Base-by-base conservation (phyloP, 2,329 filamentous ascomycete genomes). In the Capronia americana region DNA sequence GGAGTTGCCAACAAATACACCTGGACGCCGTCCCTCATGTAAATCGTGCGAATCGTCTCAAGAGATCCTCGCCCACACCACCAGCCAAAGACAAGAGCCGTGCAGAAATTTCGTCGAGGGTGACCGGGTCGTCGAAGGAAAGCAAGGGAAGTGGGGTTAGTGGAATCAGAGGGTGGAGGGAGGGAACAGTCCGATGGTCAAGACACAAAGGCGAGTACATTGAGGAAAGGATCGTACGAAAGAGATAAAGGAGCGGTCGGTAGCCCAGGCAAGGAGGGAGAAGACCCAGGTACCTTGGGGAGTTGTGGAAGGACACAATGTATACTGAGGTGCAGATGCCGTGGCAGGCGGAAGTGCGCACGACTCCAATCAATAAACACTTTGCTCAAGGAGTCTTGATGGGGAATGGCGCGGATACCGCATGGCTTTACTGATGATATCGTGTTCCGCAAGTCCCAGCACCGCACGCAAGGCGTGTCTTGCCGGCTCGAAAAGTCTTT, bases 281-380 rank as follows among this genome's bases (percentile, higher is more conserved):
- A 67, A 60, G 50, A 61, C 57, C 56, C 61, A 69, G 61, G 64
- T 67, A 69, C 61, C 64, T 66, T 60, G 60, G 65, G 32, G 32
- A 55, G 51, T 54, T 58, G 38, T 57, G 53, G 63, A 55, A 63
- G 53, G 61, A 66, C 48, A 56, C 55, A 70, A 66, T 46, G 63
- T 67, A 69, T 68, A 66, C 66, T 63, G 53, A 57, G 58, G 59
- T 69, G 68, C 65, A 69, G 68, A 59, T 68, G 65, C 65, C 50
- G 63, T 70, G 65, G 62, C 67, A 67, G 65, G 68, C 56, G 62
- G 65, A 70, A 68, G 30, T 62, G 57, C 61, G 60, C 65, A 61
- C 67, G 54, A 69, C 61, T 51, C 53, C 63, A 48, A 55, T 62
- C 59, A 62, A 53, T 38, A 56, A 63, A 65, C 68, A 66, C 63